Conservation (phyloP, 2,329 filamentous ascomycete genomes). For the Talaromyces rugulosus region DNA sequence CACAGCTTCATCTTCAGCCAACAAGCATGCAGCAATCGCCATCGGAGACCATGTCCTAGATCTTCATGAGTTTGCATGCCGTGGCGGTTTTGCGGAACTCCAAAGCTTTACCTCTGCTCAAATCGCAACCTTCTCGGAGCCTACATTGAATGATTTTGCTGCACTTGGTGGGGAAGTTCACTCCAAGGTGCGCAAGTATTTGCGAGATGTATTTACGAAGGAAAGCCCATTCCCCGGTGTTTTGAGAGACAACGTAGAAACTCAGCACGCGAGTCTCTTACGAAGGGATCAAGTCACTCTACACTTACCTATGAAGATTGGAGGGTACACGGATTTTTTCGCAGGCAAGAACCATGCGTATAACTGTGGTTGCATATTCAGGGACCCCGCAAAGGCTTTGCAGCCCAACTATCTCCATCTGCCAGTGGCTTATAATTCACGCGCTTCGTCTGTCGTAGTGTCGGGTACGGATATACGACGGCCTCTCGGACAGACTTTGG, state of each 20-base stretch:
- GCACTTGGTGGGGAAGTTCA: background rate
- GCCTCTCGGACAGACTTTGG: background rate
- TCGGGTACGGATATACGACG: background rate
- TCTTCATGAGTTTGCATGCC: background rate
- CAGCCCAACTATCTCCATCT: background rate
- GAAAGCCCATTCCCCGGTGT: background rate
- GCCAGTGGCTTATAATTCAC: background rate
- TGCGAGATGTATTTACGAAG: background rate
- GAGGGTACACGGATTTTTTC: background rate
- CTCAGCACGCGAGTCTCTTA: background rate
- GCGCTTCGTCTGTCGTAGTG: background rate
- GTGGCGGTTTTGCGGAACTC: background rate
- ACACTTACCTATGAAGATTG: background rate
- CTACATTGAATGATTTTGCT: background rate
- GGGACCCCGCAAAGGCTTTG: background rate
- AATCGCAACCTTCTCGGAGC: background rate
- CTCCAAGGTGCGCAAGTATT: background rate
- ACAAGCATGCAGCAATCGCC: background rate
- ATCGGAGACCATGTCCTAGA: background rate
- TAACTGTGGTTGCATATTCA: background rate
- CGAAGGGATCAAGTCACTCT: background rate
- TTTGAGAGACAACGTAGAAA: background rate
- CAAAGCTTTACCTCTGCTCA: background rate
- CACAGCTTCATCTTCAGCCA: background rate
- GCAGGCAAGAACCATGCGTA: background rate